Evolutionary conservation across 257 asterid species (phyloP).

Genomic region (Leptodermis oblonga): DNA sequence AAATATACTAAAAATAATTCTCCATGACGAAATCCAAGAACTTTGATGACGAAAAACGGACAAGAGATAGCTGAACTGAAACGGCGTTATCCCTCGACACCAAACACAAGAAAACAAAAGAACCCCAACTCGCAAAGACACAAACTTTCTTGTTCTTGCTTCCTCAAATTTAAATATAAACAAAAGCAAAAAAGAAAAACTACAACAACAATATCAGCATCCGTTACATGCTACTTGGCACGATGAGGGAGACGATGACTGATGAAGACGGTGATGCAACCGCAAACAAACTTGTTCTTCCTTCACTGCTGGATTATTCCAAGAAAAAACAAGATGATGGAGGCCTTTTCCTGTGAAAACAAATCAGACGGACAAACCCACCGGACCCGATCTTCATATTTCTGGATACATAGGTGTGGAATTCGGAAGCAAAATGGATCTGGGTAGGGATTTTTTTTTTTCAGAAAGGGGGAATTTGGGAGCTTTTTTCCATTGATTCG

Average conservation of each 20-base stretch:
- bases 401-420: not conserved
- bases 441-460: not conserved
- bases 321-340: constrained; percentile 1
- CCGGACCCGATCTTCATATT: constrained; percentile 14
- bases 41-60: constrained; percentile 15
- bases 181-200: too few relatives aligned
- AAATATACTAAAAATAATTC: constrained; percentile 5
- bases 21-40: constrained; percentile 14
- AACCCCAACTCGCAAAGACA: constrained; percentile 15
- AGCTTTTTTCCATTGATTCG: constrained; percentile 15
- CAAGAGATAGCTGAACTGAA: constrained; percentile 20
- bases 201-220: not conserved
- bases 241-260: not conserved
- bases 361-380: not conserved
- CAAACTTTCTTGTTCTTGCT: constrained; percentile 12
- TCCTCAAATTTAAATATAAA: constrained; percentile 1
- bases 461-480: not conserved
- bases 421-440: constrained; percentile 9
- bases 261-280: constrained; percentile 11
- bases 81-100: constrained; percentile 29
- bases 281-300: constrained; percentile 9
- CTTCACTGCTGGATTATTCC: not conserved
- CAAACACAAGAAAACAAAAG: constrained; percentile 28
- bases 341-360: constrained; percentile 5
- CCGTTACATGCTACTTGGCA: constrained; percentile 5